These are phyloP conservation scores for Oryza rufipogon DNA, from an alignment of 176 grass and related monocot genomes.

Conservation along the genomic window DNA sequence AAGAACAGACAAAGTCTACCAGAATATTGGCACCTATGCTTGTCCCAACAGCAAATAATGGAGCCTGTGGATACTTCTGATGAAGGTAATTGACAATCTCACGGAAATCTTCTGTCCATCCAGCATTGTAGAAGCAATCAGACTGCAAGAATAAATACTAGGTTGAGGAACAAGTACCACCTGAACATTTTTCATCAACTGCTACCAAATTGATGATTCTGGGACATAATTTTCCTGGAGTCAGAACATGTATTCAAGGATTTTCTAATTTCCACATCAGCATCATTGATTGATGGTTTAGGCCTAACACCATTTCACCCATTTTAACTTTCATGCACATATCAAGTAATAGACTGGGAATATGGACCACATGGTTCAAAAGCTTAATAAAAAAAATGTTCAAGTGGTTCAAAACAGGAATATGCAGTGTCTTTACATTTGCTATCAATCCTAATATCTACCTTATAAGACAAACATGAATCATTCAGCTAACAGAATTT, in stretches of 20 bases:
- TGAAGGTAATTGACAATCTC: slow-evolving; percentile 94
- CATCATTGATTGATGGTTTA: neutral
- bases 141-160: slow-evolving; percentile 53
- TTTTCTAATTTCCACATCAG: neutral
- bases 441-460: neutral
- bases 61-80: slow-evolving; percentile 69
- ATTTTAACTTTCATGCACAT: neutral
- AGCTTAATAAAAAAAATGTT: neutral
- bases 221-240: neutral
- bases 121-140: slow-evolving; percentile 97
- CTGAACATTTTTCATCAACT: slow-evolving; percentile 8
- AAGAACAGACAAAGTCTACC: slow-evolving; percentile 49
- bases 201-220: neutral
- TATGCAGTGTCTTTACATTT: neutral
- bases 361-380: neutral
- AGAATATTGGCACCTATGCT: slow-evolving; percentile 97
- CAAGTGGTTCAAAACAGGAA: neutral
- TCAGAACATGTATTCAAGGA: slow-evolving; percentile 19
- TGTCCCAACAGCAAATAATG: slow-evolving; percentile 85
- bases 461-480: neutral
- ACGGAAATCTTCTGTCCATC: slow-evolving; percentile 93
- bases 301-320: neutral
- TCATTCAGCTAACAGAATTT: neutral
- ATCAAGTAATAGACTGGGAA: neutral
- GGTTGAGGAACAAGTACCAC: slow-evolving; percentile 20